Conservation (phyloP, 106 monocot species). For the Acorus gramineus region DNA sequence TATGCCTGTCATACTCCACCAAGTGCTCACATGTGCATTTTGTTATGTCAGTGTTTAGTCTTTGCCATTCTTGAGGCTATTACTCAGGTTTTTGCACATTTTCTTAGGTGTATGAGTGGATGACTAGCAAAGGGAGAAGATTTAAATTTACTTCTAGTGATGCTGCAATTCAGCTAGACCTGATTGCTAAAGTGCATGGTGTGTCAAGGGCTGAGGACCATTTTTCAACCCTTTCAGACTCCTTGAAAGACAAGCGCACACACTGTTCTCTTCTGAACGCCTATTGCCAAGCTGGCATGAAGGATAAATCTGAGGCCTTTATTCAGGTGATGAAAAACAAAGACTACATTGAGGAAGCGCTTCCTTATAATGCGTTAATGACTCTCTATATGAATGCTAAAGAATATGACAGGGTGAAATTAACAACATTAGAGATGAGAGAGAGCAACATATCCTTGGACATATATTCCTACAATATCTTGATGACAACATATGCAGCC, state of each 20-base stretch:
- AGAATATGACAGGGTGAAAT: constrained; percentile 51
- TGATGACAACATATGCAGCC: constrained; percentile 77
- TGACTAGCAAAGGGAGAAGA: constrained; percentile 41
- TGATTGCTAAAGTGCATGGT: constrained; percentile 71
- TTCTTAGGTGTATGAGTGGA: constrained; percentile 81
- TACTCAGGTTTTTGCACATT: neutral
- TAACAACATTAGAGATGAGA: constrained; percentile 58
- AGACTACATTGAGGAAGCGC: constrained; percentile 42
- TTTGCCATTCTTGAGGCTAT: too few species aligned
- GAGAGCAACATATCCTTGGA: constrained; percentile 51
- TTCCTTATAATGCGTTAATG: constrained; percentile 92
- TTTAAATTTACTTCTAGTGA: constrained; percentile 68
- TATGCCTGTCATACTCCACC: too few species aligned
- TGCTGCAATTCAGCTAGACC: constrained; percentile 75
- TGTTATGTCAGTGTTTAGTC: too few species aligned
- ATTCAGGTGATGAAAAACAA: constrained; percentile 54
- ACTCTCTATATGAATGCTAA: constrained; percentile 78
- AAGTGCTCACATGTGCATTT: too few species aligned
- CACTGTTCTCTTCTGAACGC: constrained; percentile 83
- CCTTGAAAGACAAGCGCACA: constrained; percentile 71
- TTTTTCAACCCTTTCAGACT: constrained; percentile 45
- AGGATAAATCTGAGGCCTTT: constrained; percentile 56
- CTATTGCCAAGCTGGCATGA: constrained; percentile 54
- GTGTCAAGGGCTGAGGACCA: constrained; percentile 56
- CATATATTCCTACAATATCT: constrained; percentile 74